phyloP scores from a whole-genome alignment of 345 rosid genomes.

The Lepidium aucheri region DNA sequence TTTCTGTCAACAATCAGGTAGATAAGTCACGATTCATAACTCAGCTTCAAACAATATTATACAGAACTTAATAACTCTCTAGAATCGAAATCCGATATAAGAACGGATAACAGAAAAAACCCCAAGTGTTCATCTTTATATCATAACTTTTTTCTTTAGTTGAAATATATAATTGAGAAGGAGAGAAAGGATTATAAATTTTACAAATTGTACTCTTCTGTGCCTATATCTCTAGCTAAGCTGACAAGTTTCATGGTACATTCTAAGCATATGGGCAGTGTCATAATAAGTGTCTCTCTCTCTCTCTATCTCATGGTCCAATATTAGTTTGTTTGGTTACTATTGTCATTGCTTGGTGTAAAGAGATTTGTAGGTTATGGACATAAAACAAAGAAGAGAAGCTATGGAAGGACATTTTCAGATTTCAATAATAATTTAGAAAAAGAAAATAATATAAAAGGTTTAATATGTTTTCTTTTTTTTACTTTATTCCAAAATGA shows the following conservation, averaged over 20 bases:
- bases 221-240: slow-evolving; percentile 22
- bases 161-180: neutral
- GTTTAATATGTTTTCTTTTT: slow-evolving; percentile 33
- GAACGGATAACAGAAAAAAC: no score
- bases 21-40: no score
- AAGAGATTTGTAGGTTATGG: slow-evolving; percentile 37
- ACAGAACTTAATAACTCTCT: no score
- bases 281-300: slow-evolving; percentile 15
- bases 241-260: slow-evolving; percentile 29
- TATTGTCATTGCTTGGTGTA: slow-evolving; percentile 35
- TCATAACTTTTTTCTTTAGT: neutral
- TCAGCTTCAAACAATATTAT: no score
- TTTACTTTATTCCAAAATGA: neutral
- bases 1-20: no score
- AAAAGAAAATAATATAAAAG: slow-evolving; percentile 44
- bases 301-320: slow-evolving; percentile 26
- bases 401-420: slow-evolving; percentile 8
- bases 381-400: slow-evolving; percentile 25
- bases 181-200: neutral
- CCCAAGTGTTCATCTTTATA: neutral
- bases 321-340: slow-evolving; percentile 38
- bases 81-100: no score
- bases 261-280: slow-evolving; percentile 19
- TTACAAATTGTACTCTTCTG: slow-evolving; percentile 14
- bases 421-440: slow-evolving; percentile 4